Base-by-base conservation (phyloP, 148 eudicot species). In the Polygonum maritimum region DNA sequence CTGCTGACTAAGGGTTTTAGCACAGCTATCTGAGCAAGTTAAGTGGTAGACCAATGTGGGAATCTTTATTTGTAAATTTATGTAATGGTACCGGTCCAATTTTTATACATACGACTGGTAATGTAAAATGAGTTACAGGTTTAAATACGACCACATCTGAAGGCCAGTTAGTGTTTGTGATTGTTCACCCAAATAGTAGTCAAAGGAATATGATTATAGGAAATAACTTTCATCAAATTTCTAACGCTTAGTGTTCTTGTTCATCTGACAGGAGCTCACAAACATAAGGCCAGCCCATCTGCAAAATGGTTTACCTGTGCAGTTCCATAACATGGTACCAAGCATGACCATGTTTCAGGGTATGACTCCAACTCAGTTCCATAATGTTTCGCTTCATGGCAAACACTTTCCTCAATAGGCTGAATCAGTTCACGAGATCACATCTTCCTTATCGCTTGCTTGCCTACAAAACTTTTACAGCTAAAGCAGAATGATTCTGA, bases 261-360 rank as follows among this genome's bases (percentile, higher is more conserved):
- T 63, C 45, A n/a, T 62, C 38, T 81, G 73, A 69, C 84, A 85
- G 86, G 88, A 83, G 81, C 78, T 75, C 39, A 75, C 83, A 55
- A 83, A 78, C 75, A 77, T 79, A 19, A 82, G 88, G 76, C 81
- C 86, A 31, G 83, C 78, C n/a, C 84, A 81, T 77, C 54, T 83
- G 40, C 88, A 83, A 49, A 81, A 79, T 71, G 77, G 81, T 82
- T 79, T 83, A 71, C 86, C 86, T 6, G 77, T 73, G 49, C 86
- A 83, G 78, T 83, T 81, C 33, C 86, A 79, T 78, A 77, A 67
- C 63, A 75, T 47, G 60, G 77, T 74, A 36, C 78, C 85, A 9
- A 79, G 39, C 48, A 77, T 83, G 79, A 79, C 22, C 47, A 78
- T 83, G 79, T 75, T 79, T 77, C 88, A 69, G 71, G 79, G 82